Conservation (phyloP, 495 filamentous ascomycete species). For the Podospora comata region DNA sequence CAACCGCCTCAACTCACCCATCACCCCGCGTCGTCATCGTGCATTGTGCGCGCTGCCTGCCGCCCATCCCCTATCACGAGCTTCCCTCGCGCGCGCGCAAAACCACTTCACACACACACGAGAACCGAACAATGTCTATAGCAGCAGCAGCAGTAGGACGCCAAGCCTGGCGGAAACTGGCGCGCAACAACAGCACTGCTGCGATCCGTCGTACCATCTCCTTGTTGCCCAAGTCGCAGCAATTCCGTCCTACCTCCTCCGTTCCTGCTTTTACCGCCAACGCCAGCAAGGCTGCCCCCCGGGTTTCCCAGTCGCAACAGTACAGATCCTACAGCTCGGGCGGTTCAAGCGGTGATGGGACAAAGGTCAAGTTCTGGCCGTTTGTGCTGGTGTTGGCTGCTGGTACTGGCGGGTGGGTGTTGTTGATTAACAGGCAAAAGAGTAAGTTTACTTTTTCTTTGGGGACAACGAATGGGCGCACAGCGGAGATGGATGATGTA, state of each 20-base stretch:
- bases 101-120: neutral
- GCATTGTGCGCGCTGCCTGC: conserved; percentile 7
- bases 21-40: conserved; percentile 19
- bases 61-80: neutral
- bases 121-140: conserved; percentile 24
- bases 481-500: neutral
- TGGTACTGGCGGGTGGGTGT: conserved; percentile 46
- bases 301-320: conserved; percentile 8
- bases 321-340: conserved; percentile 31
- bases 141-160: conserved; percentile 28
- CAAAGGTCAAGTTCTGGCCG: conserved; percentile 48
- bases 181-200: conserved; percentile 18
- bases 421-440: conserved; percentile 39
- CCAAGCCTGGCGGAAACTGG: conserved; percentile 35
- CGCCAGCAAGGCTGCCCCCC: conserved; percentile 13
- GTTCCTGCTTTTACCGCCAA: conserved; percentile 5
- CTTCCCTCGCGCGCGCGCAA: neutral
- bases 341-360: conserved; percentile 25
- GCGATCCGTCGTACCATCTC: neutral
- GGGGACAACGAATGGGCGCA: neutral
- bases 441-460: conserved; percentile 20
- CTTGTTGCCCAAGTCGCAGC: conserved; percentile 6
- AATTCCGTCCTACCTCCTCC: conserved; percentile 10
- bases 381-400: conserved; percentile 47
- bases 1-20: neutral